Base-by-base conservation (phyloP, 2,329 filamentous ascomycete genomes). In the Pseudogymnoascus sp. region DNA sequence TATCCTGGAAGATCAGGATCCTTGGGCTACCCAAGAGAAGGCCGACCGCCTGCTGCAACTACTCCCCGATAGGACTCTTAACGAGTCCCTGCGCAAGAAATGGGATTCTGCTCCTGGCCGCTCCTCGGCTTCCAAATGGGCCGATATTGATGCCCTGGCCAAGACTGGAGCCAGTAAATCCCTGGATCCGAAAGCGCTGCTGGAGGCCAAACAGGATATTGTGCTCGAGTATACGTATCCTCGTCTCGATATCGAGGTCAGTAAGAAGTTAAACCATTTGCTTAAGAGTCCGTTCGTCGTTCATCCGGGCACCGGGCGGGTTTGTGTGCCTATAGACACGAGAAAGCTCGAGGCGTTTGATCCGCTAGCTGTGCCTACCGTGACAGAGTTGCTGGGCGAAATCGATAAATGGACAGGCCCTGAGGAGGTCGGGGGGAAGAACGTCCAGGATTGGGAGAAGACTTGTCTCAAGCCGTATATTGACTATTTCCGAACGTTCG, bases 191-290 rank as follows among this genome's bases (percentile, higher is more conserved):
- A 85, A 83, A 67, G 85, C 87, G 2, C 82, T 99, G 11, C 83
- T 89, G 8, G 91, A 97, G 71, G 91, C 92, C 21, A 97, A 97
- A 77, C 92, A 97, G 75, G 95, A 97, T 73, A 90, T 99, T 66
- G 87, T 97, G 3, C 84, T 99, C 31, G 95, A 99, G 77, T 97
- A 99, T 78, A 97, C 95, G 6, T 99, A 99, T 76, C 95, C 95
- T 2, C 88, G 95, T 40, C 89, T 99, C 63, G 95, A 99, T 80
- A 93, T 95, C 66, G 92, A 96, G 76, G 95, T 99, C 74, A 95
- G 90, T 73, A 97, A 97, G 81, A 96, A 97, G 75, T 85, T 96
- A 64, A 97, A 97, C 78, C 95, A 99, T 82, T 85, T 99, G 82
- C 87, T 99, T 70, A 99, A 99, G 75, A 93, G 88, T 66, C 95